These are phyloP conservation scores for Annona squamosa DNA, from an alignment of 164 flowering plant species.

Conservation along the genomic window DNA sequence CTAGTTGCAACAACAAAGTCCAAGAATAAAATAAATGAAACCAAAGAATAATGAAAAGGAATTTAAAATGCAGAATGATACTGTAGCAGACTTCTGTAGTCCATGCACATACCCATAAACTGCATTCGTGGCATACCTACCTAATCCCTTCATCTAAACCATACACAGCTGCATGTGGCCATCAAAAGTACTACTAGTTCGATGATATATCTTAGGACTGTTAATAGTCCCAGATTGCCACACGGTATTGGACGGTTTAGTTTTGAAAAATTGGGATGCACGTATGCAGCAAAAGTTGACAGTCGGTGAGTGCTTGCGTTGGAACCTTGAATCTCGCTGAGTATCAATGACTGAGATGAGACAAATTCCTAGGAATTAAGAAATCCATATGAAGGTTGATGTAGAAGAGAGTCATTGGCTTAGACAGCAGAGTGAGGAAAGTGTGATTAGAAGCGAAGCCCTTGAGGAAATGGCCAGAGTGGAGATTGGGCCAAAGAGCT, in stretches of 20 bases:
- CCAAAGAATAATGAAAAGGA: not conserved
- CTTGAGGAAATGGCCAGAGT: not conserved
- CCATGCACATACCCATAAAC: not conserved
- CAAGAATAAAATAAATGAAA: not conserved
- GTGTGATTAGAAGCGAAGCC: not conserved
- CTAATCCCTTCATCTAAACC: not conserved
- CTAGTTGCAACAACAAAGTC: not conserved
- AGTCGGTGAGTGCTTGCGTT: too few species aligned
- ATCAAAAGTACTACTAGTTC: too few species aligned
- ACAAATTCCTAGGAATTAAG: not conserved
- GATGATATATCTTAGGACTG: too few species aligned
- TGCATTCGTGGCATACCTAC: not conserved
- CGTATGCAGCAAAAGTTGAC: too few species aligned
- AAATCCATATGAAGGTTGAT: not conserved
- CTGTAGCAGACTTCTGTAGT: not conserved
- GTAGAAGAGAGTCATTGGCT: not conserved
- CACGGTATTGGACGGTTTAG: too few species aligned
- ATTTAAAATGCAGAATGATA: not conserved
- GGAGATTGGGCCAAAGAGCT: not conserved
- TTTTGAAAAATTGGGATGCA: too few species aligned
- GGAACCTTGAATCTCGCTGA: too few species aligned
- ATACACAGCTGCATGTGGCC: not conserved
- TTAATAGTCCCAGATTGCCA: too few species aligned
- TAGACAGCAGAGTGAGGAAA: not conserved
- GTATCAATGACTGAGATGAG: too few species aligned